Conservation (phyloP, 1,139 yeast genomes). For the Protomyces inouyei region DNA sequence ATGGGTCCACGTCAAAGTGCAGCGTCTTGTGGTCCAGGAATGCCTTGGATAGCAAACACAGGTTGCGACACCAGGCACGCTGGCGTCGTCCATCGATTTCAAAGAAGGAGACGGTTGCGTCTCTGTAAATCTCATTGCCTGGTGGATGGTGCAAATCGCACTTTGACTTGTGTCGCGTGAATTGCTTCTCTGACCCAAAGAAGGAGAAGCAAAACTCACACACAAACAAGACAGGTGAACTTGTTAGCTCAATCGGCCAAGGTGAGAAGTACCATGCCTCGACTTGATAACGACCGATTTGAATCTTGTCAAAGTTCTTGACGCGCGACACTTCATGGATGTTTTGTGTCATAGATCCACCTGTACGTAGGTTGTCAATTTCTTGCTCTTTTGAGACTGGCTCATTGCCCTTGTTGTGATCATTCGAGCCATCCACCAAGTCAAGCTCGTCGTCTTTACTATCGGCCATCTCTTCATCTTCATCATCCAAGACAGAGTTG, state of each 20-base stretch:
- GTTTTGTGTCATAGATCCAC: conserved; percentile 96
- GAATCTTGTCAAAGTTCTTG: conserved; percentile 68
- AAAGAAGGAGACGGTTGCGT: conserved; percentile 74
- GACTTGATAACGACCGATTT: conserved; percentile 83
- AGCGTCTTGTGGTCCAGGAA: conserved; percentile 92
- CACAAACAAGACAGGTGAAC: conserved; percentile 79
- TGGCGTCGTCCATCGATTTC: conserved; percentile 96
- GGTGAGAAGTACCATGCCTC: conserved; percentile 99
- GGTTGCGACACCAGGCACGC: conserved; percentile 89
- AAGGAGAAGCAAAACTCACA: conserved; percentile 88
- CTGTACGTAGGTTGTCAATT: conserved; percentile 80
- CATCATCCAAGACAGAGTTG: conserved; percentile 34
- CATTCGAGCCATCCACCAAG: conserved; percentile 49
- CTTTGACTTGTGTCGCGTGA: conserved; percentile 81
- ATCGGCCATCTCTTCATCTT: conserved; percentile 31
- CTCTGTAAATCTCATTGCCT: conserved; percentile 94
- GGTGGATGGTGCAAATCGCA: conserved; percentile 89
- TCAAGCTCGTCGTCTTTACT: conserved; percentile 79
- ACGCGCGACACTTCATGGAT: conserved; percentile 82
- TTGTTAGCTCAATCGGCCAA: conserved; percentile 89
- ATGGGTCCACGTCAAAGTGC: conserved; percentile 96
- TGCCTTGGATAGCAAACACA: conserved; percentile 79
- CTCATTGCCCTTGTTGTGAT: conserved; percentile 52
- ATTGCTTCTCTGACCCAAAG: conserved; percentile 84
- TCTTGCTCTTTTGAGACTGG: conserved; percentile 71